Base-by-base conservation (phyloP, 345 rosid species). In the Crucihimalaya himalaica region DNA sequence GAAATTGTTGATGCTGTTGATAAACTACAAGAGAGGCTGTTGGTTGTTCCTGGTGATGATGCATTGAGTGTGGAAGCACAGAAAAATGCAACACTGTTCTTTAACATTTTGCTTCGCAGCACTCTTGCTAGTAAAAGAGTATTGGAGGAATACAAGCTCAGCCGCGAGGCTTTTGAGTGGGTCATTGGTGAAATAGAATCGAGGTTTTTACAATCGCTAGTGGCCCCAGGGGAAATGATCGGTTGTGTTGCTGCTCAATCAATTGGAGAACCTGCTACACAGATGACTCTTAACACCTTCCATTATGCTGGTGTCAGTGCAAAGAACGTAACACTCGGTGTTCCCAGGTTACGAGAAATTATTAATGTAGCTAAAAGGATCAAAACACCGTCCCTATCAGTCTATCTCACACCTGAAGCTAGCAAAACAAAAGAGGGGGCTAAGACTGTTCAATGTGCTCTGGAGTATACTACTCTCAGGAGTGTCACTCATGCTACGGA, bases 241-340 rank as follows among this genome's bases (percentile, higher is more conserved):
- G 99, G 99, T 31, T 94, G 99, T 81, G 97, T 94, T 76, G 99
- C 99, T 71, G 97, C 99, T 52, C 99, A 94, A 73, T 94, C 97
- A 20, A 94, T 94, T 78, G 99, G 99, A 74, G 99, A 94, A 81
- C 99, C 99, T 77, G 99, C 99, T 46, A 94, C 99, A 16, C 99
- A 94, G 82, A 94, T 94, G 99, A 94, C 99, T 62, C 90, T 94
- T 13, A 94, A 94, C 75, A 94, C 99, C 5, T 94, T 92, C 79
- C 99, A 94, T 71, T 94, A 89, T 65, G 99, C 99, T 84, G 99
- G 99, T 88, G 99, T 94, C 29, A 94, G 99, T 85, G 99, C 99
- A 23, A 94, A 94, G 87, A 94, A 94, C 67, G 99, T 94, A 32
- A 94, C 99, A 57, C 96, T 94, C 10, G 99, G 99, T 78, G 99